Base-by-base conservation (phyloP, 805 yeast genomes). In the Wickerhamomyces canadensis region DNA sequence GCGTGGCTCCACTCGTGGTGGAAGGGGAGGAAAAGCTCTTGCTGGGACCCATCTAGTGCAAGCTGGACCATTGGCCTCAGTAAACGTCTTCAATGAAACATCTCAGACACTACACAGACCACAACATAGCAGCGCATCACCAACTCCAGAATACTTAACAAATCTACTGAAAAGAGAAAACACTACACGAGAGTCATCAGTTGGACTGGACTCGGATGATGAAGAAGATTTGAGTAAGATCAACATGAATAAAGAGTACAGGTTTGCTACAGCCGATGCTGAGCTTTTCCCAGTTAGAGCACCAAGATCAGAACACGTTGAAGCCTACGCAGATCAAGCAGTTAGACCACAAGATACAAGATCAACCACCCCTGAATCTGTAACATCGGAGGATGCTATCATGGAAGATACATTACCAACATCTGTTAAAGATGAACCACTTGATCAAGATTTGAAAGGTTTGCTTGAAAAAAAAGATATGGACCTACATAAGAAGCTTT, bases 281-380 rank as follows among this genome's bases (percentile, higher is more conserved):
- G 70, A 65, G 15, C 56, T 80, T 23, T 80, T 83, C 64, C 91
- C 91, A 1, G 80, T 83, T 5, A 71, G 88, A 48, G 85, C 91
- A 1, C 67, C 67, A 9, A 69, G 87, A 58, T 61, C 65, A 10
- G 70, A 66, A 23, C 70, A 65, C 37, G 62, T 59, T 26, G 70
- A 57, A 26, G 52, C 51, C n/a, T n/a, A n/a, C 23, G 66, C 83
- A 1, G 62, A 62, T 13, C 62, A 56, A 4, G 41, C 55, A 1
- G 55, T 63, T 16, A 64, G 66, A 38, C 29, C 25, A 28, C 36
- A 27, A 26, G 27, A 31, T 25, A 4, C 48, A 42, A 25, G 42
- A 27, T 32, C 37, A 18, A 58, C 44, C 6, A 44, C 57, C 3
- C 57, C 60, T 27, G 59, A 52, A 22, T 41, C 60, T 4, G 42